Evolutionary conservation across 371 early-diverging fungal genomes (phyloP), one percentile per base, ranked within the genome.

Genomic region (Rhizopus microsporus): DNA sequence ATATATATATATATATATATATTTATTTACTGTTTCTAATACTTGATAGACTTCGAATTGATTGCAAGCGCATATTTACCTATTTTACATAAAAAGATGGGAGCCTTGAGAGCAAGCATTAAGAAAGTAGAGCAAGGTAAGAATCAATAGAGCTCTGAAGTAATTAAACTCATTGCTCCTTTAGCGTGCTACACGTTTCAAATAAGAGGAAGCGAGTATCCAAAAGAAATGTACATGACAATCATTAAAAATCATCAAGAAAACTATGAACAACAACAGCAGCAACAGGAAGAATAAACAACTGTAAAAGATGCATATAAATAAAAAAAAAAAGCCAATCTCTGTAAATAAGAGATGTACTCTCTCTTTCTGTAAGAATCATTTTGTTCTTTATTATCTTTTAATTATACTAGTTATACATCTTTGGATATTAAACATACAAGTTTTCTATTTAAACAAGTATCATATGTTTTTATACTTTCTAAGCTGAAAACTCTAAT

Each of bases 161-260:
- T 37, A 30, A 30, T 31, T 38, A 30, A 10, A 5, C 15, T 12
- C 16, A 30, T 40, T 32, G 38, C 31, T 16, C 48, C 3, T 10
- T n/a, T 16, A 75, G 75, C 75, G 2, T 71, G 72, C 42, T 75
- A 75, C 44, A 66, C 72, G 3, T 72, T 67, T 42, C 69, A 69
- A 51, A 69, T 75, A n/a, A 65, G 72, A 56, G 75, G 75, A 33
- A 74, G 75, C 47, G 75, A 74, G 54, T 74, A 74, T 50, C 75
- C 75, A 15, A 62, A 65, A 35, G 71, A 74, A 48, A 67, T 74
- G 63, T 74, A 71, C 23, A 51, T 71, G n/a, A 48, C 42, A 2
- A 74, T 74, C 8, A 71, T 74, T 32, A 71, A 68, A 35, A 59
- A 66, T n/a, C 67, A 66, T 56, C 74, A 74, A 44, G 49, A 66